Conservation (phyloP, 2,329 filamentous ascomycete genomes). For the Sphaerostilbella broomeana region DNA sequence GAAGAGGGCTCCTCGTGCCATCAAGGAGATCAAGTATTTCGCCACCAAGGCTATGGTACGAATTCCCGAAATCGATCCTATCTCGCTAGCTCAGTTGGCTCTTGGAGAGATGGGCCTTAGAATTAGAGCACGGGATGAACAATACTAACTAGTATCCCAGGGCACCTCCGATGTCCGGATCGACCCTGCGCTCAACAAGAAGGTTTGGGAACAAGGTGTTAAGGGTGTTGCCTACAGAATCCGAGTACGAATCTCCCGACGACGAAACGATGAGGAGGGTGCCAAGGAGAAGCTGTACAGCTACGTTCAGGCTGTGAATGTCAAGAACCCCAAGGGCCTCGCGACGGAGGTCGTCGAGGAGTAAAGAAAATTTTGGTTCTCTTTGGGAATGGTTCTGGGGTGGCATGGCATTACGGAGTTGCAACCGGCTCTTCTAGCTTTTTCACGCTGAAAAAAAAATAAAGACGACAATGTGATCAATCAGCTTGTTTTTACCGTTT, state of each 20-base stretch:
- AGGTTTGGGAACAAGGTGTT: conserved; percentile 98
- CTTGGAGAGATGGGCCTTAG: neutral
- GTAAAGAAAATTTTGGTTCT: conserved; percentile 41
- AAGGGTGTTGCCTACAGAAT: conserved; percentile 98
- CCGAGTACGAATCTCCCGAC: conserved; percentile 96
- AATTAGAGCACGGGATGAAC: neutral
- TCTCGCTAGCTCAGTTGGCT: conserved; percentile 3
- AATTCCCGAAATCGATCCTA: conserved; percentile 12
- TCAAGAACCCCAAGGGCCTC: conserved; percentile 98
- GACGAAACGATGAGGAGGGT: conserved; percentile 99
- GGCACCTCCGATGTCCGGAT: conserved; percentile 95
- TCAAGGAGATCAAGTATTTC: conserved; percentile 99
- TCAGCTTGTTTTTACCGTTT: conserved; percentile 17
- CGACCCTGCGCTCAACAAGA: conserved; percentile 99
- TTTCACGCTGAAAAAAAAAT: conserved; percentile 33
- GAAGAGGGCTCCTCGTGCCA: conserved; percentile 96
- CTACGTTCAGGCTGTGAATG: conserved; percentile 99
- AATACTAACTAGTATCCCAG: conserved; percentile 41
- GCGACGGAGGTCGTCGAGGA: conserved; percentile 82
- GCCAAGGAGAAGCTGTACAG: conserved; percentile 99
- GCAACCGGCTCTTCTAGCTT: conserved; percentile 40
- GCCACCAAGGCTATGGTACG: conserved; percentile 94
- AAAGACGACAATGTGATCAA: conserved; percentile 32
- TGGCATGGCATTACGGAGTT: conserved; percentile 42
- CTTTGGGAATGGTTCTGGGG: conserved; percentile 37